Evolutionary conservation across 2,329 filamentous ascomycete species (phyloP).

Genomic region (Penicillium sp.): DNA sequence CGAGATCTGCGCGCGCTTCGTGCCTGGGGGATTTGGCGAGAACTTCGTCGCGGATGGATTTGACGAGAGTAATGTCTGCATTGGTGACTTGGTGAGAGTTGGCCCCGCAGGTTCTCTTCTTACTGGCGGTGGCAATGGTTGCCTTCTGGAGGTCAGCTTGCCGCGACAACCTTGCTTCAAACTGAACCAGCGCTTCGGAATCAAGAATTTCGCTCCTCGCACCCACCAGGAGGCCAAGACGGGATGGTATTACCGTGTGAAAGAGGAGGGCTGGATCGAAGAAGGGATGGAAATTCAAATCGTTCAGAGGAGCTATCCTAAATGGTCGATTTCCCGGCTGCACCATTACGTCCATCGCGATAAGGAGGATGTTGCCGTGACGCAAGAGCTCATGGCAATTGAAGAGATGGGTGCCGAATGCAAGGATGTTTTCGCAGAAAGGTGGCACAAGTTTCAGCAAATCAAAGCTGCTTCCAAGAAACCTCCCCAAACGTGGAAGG

Average conservation of each 20-base stretch:
- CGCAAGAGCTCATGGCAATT: slow-evolving; percentile 4
- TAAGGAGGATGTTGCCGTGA: slow-evolving; percentile 4
- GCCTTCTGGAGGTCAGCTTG: slow-evolving; percentile 57
- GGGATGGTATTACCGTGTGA: slow-evolving; percentile 65
- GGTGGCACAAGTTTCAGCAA: background rate
- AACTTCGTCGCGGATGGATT: slow-evolving; percentile 4
- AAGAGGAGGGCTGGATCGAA: slow-evolving; percentile 53
- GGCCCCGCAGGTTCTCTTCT: slow-evolving; percentile 40
- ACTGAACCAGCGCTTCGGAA: slow-evolving; percentile 64
- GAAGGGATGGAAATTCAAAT: slow-evolving; percentile 2
- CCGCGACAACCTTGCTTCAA: slow-evolving; percentile 67
- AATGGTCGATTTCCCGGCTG: slow-evolving; percentile 4
- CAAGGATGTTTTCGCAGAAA: background rate
- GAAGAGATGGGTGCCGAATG: slow-evolving; percentile 2
- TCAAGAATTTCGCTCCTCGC: slow-evolving; percentile 60
- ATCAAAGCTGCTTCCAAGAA: slow-evolving; percentile 1
- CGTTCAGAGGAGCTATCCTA: slow-evolving; percentile 5
- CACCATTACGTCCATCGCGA: slow-evolving; percentile 11
- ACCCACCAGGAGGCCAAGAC: slow-evolving; percentile 59
- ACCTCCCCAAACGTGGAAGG: background rate
- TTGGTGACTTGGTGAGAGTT: slow-evolving; percentile 60
- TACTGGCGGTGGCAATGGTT: too few species aligned
- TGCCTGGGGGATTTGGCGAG: slow-evolving; percentile 7
- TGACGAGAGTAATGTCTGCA: slow-evolving; percentile 64
- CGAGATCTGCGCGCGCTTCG: slow-evolving; percentile 43